These are phyloP conservation scores for Myriosclerotinia duriaeana DNA, from an alignment of 2,329 filamentous ascomycete genomes.

Conservation along the genomic window DNA sequence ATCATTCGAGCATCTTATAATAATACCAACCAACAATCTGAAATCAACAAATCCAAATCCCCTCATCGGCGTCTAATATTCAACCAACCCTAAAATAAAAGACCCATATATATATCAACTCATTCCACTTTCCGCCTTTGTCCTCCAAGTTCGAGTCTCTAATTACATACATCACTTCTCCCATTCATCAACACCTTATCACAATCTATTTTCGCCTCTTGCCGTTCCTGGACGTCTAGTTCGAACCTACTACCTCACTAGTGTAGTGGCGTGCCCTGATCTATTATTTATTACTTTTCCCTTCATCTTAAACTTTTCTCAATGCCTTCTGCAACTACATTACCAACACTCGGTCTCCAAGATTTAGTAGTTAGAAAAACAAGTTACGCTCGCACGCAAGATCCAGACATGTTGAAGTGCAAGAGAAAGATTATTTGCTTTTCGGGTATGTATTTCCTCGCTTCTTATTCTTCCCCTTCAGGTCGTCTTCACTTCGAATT, in stretches of 20 bases:
- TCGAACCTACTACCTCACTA: slow-evolving; percentile 8
- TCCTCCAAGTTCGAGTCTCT: not conserved
- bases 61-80: not conserved
- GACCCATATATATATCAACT: slow-evolving; percentile 13
- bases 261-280: not conserved
- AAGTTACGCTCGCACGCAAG: slow-evolving; percentile 34
- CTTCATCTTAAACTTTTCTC: slow-evolving; percentile 28
- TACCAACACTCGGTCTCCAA: slow-evolving; percentile 40
- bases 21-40: not conserved
- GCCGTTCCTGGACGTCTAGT: not conserved
- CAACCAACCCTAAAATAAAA: not conserved
- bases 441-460: slow-evolving; percentile 47
- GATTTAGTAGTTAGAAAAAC: slow-evolving; percentile 35
- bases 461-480: not conserved
- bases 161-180: not conserved
- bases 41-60: not conserved
- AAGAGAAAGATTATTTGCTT: slow-evolving; percentile 60
- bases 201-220: not conserved
- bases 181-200: not conserved
- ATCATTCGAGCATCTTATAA: not conserved
- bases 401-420: slow-evolving; percentile 41
- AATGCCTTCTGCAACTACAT: slow-evolving; percentile 45
- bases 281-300: not conserved
- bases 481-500: not conserved
- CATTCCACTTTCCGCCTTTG: slow-evolving; percentile 3